Evolutionary conservation across 1,284 basidiomycete species (phyloP), one percentile per base, ranked within the genome.

Genomic region (Bjerkandera adusta): DNA sequence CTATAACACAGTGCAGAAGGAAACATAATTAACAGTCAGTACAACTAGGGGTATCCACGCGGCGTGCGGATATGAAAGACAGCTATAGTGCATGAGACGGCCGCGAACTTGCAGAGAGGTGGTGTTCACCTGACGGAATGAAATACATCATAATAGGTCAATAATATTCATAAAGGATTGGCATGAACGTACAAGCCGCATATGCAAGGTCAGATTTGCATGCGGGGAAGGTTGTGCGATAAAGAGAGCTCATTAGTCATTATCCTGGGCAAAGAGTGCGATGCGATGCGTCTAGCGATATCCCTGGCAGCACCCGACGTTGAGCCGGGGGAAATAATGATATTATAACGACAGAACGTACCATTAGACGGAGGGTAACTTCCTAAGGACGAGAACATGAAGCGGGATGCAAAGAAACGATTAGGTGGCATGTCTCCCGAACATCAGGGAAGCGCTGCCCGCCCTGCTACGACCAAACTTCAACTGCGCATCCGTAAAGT

Each of bases 401-500:
- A 44, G 32, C 20, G 25, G 11, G 34, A 5, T 27, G 11, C 8
- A 35, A 4, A 15, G 25, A 13, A 12, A n/a, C n/a, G n/a, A n/a
- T 39, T 29, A 49, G 13, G 43, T 26, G 20, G 26, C 34, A 16
- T 36, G 16, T 18, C 54, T 43, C 27, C 51, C 49, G 27, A 55
- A 51, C 43, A 55, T 32, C 18, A 48, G 29, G 15, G 51, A 45
- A 12, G 49, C 49, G 25, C 45, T 55, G 13, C 51, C 49, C 5
- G 51, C 48, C 35, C 54, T 43, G 8, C 35, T 36, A 11, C 54
- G 51, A 18, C 48, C 40, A 29, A 48, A 40, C 40, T 53, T 55
- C 42, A 43, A 12, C 21, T 12, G 56, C 46, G 39, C 58, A 59
- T 22, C 63, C 55, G 25, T 56, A 53, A 35, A 61, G 48, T 39